Evolutionary conservation across 2,329 filamentous ascomycete genomes (phyloP), one percentile per base, ranked within the genome.

Genomic region (Fusarium staphyleae): DNA sequence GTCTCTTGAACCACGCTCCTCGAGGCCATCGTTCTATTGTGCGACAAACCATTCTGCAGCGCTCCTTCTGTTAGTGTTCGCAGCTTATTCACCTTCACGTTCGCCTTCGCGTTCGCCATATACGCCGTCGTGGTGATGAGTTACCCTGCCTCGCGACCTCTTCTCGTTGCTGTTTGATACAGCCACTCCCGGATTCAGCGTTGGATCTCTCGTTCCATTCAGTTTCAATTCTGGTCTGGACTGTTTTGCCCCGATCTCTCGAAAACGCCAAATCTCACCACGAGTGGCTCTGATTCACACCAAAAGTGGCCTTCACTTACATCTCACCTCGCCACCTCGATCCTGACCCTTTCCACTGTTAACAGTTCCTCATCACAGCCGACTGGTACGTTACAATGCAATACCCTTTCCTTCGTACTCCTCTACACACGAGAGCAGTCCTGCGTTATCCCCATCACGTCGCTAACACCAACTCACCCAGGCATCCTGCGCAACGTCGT

Each of bases 381-480:
- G 22, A 29, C 16, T 42, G 61, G 65, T 67, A 66, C 26, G 65
- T 62, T 48, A 34, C 40, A 42, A 24, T 39, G 36, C 40, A 55
- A 50, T 52, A 14, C 30, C n/a, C 37, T 52, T 18, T 44, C 40
- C 35, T 36, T 55, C 50, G 43, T 55, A 37, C 50, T 44, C 53
- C 48, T 53, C 35, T 30, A 24, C 49, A 36, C 42, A 52, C 45
- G 47, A 48, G 52, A 34, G 3, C 30, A 45, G 28, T 40, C 22
- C 42, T 39, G 47, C 11, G 32, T 22, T 54, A 28, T 34, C 55
- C 24, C 29, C 22, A 46, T 37, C 48, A 47, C 45, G 45, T 62
- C 54, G 45, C 65, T 67, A 56, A 68, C 65, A 66, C 55, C 39
- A 47, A 41, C 53, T 55, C 44, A 42, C 48, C 40, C 35, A 67